These are phyloP conservation scores for Arctostaphylos glauca DNA, from an alignment of 148 eudicot genomes.

Conservation along the genomic window DNA sequence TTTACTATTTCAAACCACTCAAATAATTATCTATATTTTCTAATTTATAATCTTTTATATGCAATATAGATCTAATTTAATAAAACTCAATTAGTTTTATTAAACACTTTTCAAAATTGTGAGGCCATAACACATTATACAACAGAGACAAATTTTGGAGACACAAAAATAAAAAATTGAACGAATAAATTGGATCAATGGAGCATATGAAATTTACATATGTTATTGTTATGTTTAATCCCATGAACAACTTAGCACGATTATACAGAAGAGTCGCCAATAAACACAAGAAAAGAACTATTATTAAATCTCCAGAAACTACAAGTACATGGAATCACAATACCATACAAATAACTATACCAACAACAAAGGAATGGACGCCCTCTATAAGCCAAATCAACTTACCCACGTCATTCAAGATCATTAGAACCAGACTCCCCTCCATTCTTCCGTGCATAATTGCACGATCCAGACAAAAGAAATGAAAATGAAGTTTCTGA, in stretches of 20 bases:
- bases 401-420: constrained; percentile 33
- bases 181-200: too few relatives aligned
- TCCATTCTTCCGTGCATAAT: constrained; percentile 41
- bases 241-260: not conserved
- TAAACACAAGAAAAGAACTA: not conserved
- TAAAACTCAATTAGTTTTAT: too few relatives aligned
- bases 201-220: too few relatives aligned
- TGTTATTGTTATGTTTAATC: not conserved
- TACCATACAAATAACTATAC: not conserved
- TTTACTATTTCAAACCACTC: too few relatives aligned
- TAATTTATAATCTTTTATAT: too few relatives aligned
- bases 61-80: too few relatives aligned
- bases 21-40: too few relatives aligned
- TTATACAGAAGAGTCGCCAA: not conserved
- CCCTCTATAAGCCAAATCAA: not conserved
- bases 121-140: too few relatives aligned
- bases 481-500: constrained; percentile 68
- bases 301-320: constrained; percentile 38
- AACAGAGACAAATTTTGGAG: too few relatives aligned
- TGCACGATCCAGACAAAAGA: constrained; percentile 43
- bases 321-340: constrained; percentile 27
- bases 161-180: too few relatives aligned
- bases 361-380: constrained; percentile 7
- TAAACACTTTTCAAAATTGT: too few relatives aligned
- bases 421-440: constrained; percentile 41